Evolutionary conservation across 495 filamentous ascomycete genomes (phyloP).

Genomic region (Penicillium dipodomyicola): DNA sequence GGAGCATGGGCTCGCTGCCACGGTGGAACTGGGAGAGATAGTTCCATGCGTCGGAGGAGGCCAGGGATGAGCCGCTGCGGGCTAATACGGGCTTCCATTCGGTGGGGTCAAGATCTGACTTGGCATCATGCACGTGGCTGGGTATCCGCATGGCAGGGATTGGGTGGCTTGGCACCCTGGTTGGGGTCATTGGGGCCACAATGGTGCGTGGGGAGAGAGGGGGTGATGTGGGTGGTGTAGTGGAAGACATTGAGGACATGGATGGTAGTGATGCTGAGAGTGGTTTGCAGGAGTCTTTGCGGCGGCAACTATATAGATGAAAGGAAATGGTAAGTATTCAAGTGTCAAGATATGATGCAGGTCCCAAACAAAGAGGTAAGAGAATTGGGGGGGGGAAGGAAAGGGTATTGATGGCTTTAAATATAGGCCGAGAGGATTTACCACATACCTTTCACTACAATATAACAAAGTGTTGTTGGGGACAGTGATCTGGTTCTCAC

Average conservation of each 20-base stretch:
- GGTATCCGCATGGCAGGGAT: conserved; percentile 43
- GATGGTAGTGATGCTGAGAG: conserved; percentile 41
- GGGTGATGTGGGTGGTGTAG: conserved; percentile 35
- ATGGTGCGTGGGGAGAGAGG: conserved; percentile 43
- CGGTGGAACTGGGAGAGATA: conserved; percentile 52
- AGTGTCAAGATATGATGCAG: conserved; percentile 10
- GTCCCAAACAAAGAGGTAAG: conserved; percentile 5
- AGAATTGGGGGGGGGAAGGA: conserved; percentile 13
- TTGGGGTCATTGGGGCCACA: conserved; percentile 45
- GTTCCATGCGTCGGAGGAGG: conserved; percentile 47
- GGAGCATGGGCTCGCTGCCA: conserved; percentile 23
- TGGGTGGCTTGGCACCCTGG: conserved; percentile 29
- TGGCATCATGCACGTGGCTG: conserved; percentile 36
- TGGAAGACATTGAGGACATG: conserved; percentile 12
- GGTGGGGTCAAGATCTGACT: conserved; percentile 55
- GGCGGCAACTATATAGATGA: conserved; percentile 48
- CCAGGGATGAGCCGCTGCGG: conserved; percentile 24
- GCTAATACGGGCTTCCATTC: conserved; percentile 58
- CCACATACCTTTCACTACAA: conserved; percentile 53
- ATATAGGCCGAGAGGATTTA: neutral
- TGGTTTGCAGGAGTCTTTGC: conserved; percentile 52
- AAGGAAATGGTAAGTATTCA: conserved; percentile 12
- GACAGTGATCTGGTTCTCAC: conserved; percentile 64
- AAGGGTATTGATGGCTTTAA: neutral
- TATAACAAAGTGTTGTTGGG: conserved; percentile 61